phyloP scores from a whole-genome alignment of 148 eudicot genomes.

The Rheum nobile region DNA sequence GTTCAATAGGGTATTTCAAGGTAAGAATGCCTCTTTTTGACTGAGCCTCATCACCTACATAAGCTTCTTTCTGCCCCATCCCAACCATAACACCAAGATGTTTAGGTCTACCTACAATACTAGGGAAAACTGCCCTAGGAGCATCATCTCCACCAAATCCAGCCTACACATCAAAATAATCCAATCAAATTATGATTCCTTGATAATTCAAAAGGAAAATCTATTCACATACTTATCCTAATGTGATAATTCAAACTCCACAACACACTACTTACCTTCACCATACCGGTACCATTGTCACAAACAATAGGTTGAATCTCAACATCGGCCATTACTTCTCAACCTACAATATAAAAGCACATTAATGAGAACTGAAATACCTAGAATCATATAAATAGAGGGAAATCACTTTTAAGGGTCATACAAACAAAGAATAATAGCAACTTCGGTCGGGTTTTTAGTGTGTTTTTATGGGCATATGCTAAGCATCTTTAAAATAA shows the following conservation, averaged over 20 bases:
- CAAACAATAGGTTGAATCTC: constrained; percentile 37
- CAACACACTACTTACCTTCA: constrained; percentile 15
- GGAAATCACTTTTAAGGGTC: too few relatives aligned
- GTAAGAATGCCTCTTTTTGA: constrained; percentile 62
- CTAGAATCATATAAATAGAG: neutral
- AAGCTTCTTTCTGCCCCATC: constrained; percentile 33
- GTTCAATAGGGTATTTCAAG: constrained; percentile 64
- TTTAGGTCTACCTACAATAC: constrained; percentile 47
- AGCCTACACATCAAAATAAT: constrained; percentile 16
- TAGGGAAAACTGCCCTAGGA: constrained; percentile 53
- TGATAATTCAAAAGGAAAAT: neutral
- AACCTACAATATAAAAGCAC: neutral
- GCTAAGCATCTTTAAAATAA: too few relatives aligned
- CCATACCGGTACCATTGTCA: constrained; percentile 42
- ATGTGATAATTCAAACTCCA: neutral
- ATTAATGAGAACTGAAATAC: neutral
- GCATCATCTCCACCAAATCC: constrained; percentile 12
- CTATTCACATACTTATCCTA: neutral
- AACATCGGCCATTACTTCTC: constrained; percentile 28
- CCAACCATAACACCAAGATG: constrained; percentile 44
- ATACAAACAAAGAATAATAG: too few relatives aligned
- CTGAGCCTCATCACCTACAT: constrained; percentile 52
- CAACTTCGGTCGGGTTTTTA: too few relatives aligned
- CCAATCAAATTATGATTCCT: neutral
- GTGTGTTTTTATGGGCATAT: too few relatives aligned